Evolutionary conservation across 2,329 filamentous ascomycete species (phyloP).

Genomic region (Juglanconis oblonga): DNA sequence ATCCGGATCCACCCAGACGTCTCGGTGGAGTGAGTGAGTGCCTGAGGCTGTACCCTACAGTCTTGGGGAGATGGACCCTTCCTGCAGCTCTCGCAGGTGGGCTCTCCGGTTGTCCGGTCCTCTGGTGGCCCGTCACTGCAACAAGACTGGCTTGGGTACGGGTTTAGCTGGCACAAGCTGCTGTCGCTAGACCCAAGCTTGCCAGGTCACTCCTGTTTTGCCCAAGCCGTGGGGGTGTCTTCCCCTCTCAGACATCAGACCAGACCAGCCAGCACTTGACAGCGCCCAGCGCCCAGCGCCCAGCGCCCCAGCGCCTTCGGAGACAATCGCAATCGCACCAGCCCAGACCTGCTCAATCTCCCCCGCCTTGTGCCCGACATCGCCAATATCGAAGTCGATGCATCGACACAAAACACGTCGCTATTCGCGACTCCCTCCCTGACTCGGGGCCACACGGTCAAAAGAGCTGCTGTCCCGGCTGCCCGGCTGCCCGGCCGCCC

Average conservation of each 20-base stretch:
- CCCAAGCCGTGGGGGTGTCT: not conserved
- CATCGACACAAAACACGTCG: not conserved
- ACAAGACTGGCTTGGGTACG: no score
- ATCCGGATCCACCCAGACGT: not conserved
- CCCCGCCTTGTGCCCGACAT: not conserved
- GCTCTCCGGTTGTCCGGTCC: no score
- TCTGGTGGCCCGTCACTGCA: no score
- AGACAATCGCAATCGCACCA: not conserved
- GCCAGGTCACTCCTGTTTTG: not conserved
- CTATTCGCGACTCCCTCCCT: not conserved
- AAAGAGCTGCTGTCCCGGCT: not conserved
- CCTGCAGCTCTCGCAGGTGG: conserved; percentile 3
- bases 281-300: not conserved
- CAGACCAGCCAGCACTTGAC: not conserved
- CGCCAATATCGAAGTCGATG: not conserved
- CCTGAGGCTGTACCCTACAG: not conserved
- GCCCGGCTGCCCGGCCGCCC: not conserved
- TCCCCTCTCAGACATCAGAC: not conserved
- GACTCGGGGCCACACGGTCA: not conserved
- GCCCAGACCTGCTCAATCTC: not conserved
- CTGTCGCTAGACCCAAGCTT: not conserved
- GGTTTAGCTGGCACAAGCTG: not conserved
- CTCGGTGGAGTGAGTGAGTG: not conserved
- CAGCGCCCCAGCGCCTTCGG: not conserved
- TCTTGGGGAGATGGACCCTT: not conserved